Base-by-base conservation (phyloP, 192 early-diverging fungal species). In the Entomortierella chlamydospora region DNA sequence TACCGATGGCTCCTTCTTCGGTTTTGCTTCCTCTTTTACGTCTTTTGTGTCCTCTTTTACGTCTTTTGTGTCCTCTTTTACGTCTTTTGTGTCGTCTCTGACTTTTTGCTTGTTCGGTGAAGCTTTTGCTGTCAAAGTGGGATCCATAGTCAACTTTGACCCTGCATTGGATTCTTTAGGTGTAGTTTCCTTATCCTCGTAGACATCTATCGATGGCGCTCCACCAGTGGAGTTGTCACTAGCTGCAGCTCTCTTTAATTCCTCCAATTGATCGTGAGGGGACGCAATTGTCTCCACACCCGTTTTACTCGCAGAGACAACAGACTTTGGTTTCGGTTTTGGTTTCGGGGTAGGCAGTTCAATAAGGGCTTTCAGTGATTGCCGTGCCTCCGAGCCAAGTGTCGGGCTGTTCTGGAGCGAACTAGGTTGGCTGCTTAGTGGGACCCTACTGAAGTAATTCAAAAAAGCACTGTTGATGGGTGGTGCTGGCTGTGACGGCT, bases 391-490 rank as follows among this genome's bases (percentile, higher is more conserved):
- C 57, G 28, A 31, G 25, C 0, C n/a, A 15, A 1, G 15, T 61
- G 4, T 10, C 39, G 23, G 42, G 12, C 7, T 22, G n/a, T 58
- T 50, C 18, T 56, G 57, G 15, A 2, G 4, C 25, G 2, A 30
- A 22, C 23, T 33, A 41, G 31, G 52, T 37, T 41, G 47, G 1
- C 15, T 26, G 34, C 33, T 57, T 37, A 61, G 28, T 0, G n/a
- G 47, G n/a, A 42, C 26, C 28, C 42, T 68, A 39, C 11, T 68
- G 34, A 76, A 68, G 23, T 63, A 76, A 26, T 55, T 68, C 18
- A 61, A 18, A 15, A 76, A 25, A 11, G 26, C 56, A 22, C 56
- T 42, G 6, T 26, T 62, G 29, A 33, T n/a, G 20, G 63, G n/a
- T n/a, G 39, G 55, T 18, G 43, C 13, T 22, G 42, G 7, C 13